Evolutionary conservation across 2,329 filamentous ascomycete species (phyloP).

Genomic region (Drechslera avenae): DNA sequence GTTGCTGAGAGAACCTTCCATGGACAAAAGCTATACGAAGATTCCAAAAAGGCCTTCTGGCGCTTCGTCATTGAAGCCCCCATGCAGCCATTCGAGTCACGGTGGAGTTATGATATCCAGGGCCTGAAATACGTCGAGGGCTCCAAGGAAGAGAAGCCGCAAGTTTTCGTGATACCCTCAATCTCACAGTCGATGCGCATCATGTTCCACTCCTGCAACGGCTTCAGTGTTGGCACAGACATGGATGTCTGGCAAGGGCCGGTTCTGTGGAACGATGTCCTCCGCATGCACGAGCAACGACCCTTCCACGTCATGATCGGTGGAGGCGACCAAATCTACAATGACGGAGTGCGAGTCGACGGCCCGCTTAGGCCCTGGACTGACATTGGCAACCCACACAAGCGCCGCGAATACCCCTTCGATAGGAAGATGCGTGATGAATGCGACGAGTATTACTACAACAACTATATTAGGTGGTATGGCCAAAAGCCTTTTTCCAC

Average conservation of each 20-base stretch:
- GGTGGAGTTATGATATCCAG: constrained; percentile 79
- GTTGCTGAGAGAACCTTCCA: constrained; percentile 44
- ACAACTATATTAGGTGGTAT: constrained; percentile 71
- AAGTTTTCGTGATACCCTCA: constrained; percentile 62
- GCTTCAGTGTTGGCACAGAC: constrained; percentile 69
- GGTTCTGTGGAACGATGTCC: constrained; percentile 67
- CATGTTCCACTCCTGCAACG: constrained; percentile 73
- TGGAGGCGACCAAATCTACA: constrained; percentile 85
- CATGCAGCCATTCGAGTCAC: constrained; percentile 72
- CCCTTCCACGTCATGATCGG: constrained; percentile 78
- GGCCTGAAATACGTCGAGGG: constrained; percentile 66
- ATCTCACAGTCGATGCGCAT: constrained; percentile 69
- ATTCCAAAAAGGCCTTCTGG: constrained; percentile 64
- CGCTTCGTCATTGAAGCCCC: constrained; percentile 64
- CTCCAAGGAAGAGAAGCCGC: constrained; percentile 42
- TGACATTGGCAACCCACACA: constrained; percentile 63
- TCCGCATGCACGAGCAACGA: constrained; percentile 63
- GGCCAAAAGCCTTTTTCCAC: constrained; percentile 66
- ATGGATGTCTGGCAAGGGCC: constrained; percentile 66
- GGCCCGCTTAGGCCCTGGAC: constrained; percentile 76
- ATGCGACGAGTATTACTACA: constrained; percentile 67
- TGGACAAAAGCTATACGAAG: constrained; percentile 65
- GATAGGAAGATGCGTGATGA: constrained; percentile 65
- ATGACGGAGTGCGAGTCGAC: constrained; percentile 78
- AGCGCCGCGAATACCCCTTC: constrained; percentile 65